These are phyloP conservation scores for Acer negundo DNA, from an alignment of 345 rosid species.

Conservation along the genomic window DNA sequence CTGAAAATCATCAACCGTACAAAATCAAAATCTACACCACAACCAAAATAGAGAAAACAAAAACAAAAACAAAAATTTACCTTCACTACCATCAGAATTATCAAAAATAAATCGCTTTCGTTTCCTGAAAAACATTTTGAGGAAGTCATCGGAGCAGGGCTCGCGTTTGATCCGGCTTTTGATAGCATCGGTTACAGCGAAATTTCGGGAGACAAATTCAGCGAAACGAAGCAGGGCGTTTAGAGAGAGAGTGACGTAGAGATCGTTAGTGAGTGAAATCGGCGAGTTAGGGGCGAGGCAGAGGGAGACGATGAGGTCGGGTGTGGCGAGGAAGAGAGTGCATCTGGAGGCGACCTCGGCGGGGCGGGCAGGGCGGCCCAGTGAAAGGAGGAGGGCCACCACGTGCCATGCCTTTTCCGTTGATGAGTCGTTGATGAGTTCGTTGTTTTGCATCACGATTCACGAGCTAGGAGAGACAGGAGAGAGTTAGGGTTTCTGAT, in stretches of 20 bases:
- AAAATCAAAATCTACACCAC: neutral
- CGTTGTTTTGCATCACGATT: slow-evolving; percentile 37
- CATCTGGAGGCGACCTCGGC: slow-evolving; percentile 42
- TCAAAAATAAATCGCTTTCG: slow-evolving; percentile 36
- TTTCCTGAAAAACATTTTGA: slow-evolving; percentile 27
- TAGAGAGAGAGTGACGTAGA: slow-evolving; percentile 38
- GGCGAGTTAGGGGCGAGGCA: slow-evolving; percentile 54
- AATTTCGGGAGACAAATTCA: slow-evolving; percentile 28
- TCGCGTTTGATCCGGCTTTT: neutral
- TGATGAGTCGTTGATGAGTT: slow-evolving; percentile 15
- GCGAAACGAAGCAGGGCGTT: slow-evolving; percentile 28
- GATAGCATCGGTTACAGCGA: slow-evolving; percentile 7
- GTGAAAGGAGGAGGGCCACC: slow-evolving; percentile 44
- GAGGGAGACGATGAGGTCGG: slow-evolving; percentile 40
- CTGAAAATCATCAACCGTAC: slow-evolving; percentile 17
- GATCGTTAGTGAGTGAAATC: slow-evolving; percentile 30
- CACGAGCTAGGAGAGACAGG: slow-evolving; percentile 16
- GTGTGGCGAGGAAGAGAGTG: slow-evolving; percentile 39
- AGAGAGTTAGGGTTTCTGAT: slow-evolving; percentile 18
- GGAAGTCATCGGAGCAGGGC: neutral
- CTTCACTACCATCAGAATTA: slow-evolving; percentile 13
- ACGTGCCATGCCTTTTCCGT: slow-evolving; percentile 64
- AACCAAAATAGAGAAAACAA: too few relatives aligned
- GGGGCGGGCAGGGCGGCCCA: slow-evolving; percentile 49
- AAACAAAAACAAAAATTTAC: neutral